Conservation (phyloP, 2,329 filamentous ascomycete genomes). For the Neofusicoccum cordaticola region DNA sequence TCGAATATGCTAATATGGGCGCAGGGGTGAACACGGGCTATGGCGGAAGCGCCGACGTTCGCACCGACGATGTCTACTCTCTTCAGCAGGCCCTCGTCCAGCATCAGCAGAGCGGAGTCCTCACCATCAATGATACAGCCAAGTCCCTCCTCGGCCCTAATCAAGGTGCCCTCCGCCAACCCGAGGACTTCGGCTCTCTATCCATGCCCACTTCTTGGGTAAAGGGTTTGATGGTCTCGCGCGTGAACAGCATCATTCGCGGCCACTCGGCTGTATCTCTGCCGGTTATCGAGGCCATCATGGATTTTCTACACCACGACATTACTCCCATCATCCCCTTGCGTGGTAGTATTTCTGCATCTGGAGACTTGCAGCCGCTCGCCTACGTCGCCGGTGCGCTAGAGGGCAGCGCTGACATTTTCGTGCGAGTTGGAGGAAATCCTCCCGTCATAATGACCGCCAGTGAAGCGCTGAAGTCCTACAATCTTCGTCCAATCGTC, state of each 20-base stretch:
- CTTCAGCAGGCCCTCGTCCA: constrained; percentile 59
- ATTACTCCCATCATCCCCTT: constrained; percentile 53
- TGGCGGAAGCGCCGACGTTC: constrained; percentile 61
- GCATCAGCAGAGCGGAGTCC: constrained; percentile 51
- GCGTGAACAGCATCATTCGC: constrained; percentile 55
- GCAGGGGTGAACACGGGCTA: constrained; percentile 62
- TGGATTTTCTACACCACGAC: constrained; percentile 35
- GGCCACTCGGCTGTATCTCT: constrained; percentile 56
- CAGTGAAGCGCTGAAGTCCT: constrained; percentile 31
- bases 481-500: constrained; percentile 20
- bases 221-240: constrained; percentile 53
- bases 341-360: constrained; percentile 57
- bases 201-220: constrained; percentile 54
- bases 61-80: constrained; percentile 49
- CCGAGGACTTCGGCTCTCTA: constrained; percentile 7
- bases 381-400: constrained; percentile 54
- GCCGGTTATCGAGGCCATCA: constrained; percentile 46
- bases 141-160: not conserved
- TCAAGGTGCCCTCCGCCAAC: not conserved
- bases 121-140: constrained; percentile 29
- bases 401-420: constrained; percentile 44
- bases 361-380: constrained; percentile 56
- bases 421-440: constrained; percentile 33
- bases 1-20: not conserved
- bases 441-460: constrained; percentile 32